Percentiles rank a stretch among this genome's conserved stretches.
These are phyloP conservation scores for Chaetomiaceae sp. DNA, from an alignment of 2,329 filamentous ascomycete species.

Conservation along the genomic window DNA sequence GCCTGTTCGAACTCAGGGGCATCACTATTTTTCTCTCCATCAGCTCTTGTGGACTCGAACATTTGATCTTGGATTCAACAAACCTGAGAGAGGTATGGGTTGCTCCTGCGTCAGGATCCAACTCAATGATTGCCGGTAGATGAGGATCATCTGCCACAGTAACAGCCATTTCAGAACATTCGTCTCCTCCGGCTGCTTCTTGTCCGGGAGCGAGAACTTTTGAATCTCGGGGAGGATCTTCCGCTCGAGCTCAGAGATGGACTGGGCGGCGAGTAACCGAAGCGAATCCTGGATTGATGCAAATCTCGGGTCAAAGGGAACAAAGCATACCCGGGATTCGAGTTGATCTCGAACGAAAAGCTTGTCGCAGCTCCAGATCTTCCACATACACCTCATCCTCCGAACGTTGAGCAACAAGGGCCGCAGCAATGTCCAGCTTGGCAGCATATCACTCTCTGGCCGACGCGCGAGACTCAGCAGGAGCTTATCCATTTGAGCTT, in stretches of 20 bases:
- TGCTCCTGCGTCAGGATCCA: conserved; percentile 13
- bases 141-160: conserved; percentile 24
- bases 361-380: conserved; percentile 20
- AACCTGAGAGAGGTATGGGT: conserved; percentile 12
- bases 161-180: conserved; percentile 20
- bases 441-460: not conserved
- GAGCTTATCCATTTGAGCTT: conserved; percentile 18
- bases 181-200: not conserved
- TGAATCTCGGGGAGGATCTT: conserved; percentile 18
- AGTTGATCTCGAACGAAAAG: conserved; percentile 6
- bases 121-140: conserved; percentile 22
- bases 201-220: not conserved
- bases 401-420: conserved; percentile 15
- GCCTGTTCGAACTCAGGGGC: conserved; percentile 3
- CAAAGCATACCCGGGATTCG: not conserved
- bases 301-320: not conserved
- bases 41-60: not conserved
- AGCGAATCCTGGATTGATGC: conserved; percentile 19
- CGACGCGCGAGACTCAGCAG: conserved; percentile 9
- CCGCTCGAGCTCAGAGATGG: conserved; percentile 21
- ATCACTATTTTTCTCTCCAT: conserved; percentile 8
- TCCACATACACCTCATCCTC: conserved; percentile 23
- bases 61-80: not conserved
- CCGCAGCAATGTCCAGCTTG: not conserved
- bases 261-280: conserved; percentile 15